Evolutionary conservation across 2,329 filamentous ascomycete species (phyloP), one percentile per base, ranked within the genome.

Genomic region (Cercospora sojina): DNA sequence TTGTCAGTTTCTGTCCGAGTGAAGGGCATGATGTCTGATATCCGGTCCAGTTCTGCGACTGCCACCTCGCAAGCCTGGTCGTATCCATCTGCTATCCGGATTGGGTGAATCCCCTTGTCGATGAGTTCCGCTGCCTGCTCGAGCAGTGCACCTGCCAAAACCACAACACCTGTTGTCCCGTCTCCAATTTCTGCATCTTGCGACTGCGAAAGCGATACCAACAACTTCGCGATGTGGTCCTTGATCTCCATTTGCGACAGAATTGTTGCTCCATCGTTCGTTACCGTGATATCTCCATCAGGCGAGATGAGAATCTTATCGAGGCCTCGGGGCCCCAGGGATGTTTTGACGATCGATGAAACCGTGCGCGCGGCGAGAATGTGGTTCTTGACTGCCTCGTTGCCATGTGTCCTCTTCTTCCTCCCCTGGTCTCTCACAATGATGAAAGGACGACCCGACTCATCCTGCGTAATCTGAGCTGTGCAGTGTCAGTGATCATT

Each of bases 241-340:
- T 92, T 91, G 74, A 99, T 94, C 83, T 99, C 95, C 95, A 99
- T 99, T 86, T 96, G 76, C 75, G 92, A 90, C 73, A 99, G 85
- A 76, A 99, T 99, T 55, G 95, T 99, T 64, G 96, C 96, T 76
- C 95, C 95, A 83, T 99, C 95, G 83, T 99, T 99, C 73, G 95
- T 99, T 69, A 99, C 93, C 69, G 95, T 99, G 80, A 99, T 99
- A 81, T 99, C 95, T 79, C 95, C 95, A 79, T 99, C 95, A 69
- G 95, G 91, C 60, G 95, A 99, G 76, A 99, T 99, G 74, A 99
- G 87, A 78, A 99, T 99, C 85, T 99, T 99, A 85, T 99, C 95
- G 77, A 99, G 89, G 70, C 95, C 95, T 74, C 95, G 91, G 63
- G 95, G 95, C 59, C 95, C 95, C 75, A 99, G 86, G 71, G 96